Percentiles rank a stretch among this genome's conserved stretches.
Evolutionary conservation across 2,329 filamentous ascomycete species (phyloP).

Genomic region (Knoxdaviesia capensis): DNA sequence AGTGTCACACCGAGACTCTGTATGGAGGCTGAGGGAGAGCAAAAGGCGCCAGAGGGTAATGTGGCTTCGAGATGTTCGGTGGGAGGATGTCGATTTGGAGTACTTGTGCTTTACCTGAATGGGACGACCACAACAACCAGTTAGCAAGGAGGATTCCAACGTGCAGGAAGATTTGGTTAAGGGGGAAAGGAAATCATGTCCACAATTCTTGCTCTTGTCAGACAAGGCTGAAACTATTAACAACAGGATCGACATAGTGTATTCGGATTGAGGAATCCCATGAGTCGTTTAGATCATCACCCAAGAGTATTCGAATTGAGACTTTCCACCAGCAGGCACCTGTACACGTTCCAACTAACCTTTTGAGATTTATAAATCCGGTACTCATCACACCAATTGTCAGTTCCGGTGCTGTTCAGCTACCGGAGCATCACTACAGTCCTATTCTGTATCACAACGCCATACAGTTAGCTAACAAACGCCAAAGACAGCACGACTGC

Average conservation of each 20-base stretch:
- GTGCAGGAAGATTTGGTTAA: background rate
- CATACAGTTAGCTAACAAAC: background rate
- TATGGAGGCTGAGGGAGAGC: too few species aligned
- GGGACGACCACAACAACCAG: background rate
- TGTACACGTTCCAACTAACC: constrained; percentile 15
- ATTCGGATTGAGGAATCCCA: constrained; percentile 52
- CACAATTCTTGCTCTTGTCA: constrained; percentile 22
- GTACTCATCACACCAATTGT: too few species aligned
- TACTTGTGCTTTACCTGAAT: background rate
- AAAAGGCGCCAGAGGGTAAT: too few species aligned
- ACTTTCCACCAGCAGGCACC: too few species aligned
- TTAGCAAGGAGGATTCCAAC: background rate
- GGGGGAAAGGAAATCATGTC: constrained; percentile 5
- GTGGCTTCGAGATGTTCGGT: too few species aligned
- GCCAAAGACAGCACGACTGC: background rate
- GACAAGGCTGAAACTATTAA: constrained; percentile 48
- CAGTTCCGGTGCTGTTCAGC: background rate
- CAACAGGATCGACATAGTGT: constrained; percentile 42
- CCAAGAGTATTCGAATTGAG: constrained; percentile 9
- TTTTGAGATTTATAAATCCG: constrained; percentile 15
- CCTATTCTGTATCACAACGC: background rate
- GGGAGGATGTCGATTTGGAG: background rate
- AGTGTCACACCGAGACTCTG: too few species aligned
- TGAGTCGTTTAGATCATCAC: constrained; percentile 42
- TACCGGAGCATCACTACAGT: background rate